Evolutionary conservation across 805 yeast genomes (phyloP), one percentile per base, ranked within the genome.

Genomic region (Priceomyces melissophilus): DNA sequence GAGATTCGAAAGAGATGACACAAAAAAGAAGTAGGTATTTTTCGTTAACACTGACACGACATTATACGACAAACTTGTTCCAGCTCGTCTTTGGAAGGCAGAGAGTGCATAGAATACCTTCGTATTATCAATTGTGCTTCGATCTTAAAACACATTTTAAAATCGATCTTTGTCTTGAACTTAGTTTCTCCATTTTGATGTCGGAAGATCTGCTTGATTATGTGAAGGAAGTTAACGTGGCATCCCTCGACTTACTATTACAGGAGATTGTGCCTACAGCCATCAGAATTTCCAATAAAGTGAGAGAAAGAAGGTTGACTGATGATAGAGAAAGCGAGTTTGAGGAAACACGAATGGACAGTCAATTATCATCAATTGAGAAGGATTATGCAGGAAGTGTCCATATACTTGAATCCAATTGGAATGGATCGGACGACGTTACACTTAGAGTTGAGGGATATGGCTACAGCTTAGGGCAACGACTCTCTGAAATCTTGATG

Each of bases 261-360:
- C 84, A 82, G 53, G 96, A 89, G 60, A 66, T 86, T 29, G 81
- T 88, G 1, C 95, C 96, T 3, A 59, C 82, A 33, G 78, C 89
- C 0, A 73, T 82, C 34, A 64, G 85, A 28, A 81, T 87, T 4
- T 76, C 84, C 10, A 69, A 75, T 36, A 66, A 71, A 32, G 58
- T 79, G 17, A 58, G 53, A 20, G 52, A 56, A 27, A 53, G 57
- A 13, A 51, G 41, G 49, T 44, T 15, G 42, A 45, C 33, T 13
- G 32, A 30, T 14, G 39, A 38, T 29, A 30, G 36, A 30, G 32
- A 7, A 31, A 33, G 20, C 7, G 27, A 29, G 4, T 23, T 37
- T n/a, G 10, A 33, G 11, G 39, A 34, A 16, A 40, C 46, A 4
- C 35, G 32, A 10, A 37, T 40, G 10, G 49, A 51, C 28, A 49